These are phyloP conservation scores for Clonostachys rosea DNA, from an alignment of 2,329 filamentous ascomycete genomes.

Conservation along the genomic window DNA sequence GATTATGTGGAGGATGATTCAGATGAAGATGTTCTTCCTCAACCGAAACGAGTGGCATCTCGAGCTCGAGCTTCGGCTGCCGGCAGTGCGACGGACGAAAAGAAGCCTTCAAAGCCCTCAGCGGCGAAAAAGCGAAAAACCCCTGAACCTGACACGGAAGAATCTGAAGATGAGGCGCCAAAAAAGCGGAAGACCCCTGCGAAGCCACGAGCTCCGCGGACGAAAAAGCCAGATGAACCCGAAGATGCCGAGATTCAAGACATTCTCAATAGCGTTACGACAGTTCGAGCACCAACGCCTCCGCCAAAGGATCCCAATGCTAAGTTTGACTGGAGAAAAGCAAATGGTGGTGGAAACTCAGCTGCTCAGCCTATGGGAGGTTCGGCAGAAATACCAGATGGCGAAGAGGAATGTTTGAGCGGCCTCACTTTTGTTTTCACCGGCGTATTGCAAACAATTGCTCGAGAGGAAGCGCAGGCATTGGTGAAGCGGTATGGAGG, in stretches of 20 bases:
- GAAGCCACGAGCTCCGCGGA: slow-evolving; percentile 51
- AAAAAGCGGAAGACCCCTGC: slow-evolving; percentile 55
- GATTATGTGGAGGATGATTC: slow-evolving; percentile 70
- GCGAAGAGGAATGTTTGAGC: slow-evolving; percentile 82
- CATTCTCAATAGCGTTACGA: slow-evolving; percentile 85
- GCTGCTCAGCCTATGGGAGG: slow-evolving; percentile 57
- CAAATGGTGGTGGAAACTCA: slow-evolving; percentile 52
- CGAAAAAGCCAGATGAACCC: slow-evolving; percentile 60
- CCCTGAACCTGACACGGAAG: slow-evolving; percentile 43
- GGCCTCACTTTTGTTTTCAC: slow-evolving; percentile 95
- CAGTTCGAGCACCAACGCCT: slow-evolving; percentile 77
- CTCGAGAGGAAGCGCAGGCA: slow-evolving; percentile 78
- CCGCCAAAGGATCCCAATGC: slow-evolving; percentile 63
- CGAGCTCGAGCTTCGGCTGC: slow-evolving; percentile 22
- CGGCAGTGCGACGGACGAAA: slow-evolving; percentile 18
- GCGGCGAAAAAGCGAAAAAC: slow-evolving; percentile 54
- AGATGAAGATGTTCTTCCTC: slow-evolving; percentile 63
- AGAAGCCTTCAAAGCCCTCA: slow-evolving; percentile 13
- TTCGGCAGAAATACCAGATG: slow-evolving; percentile 69
- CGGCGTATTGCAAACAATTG: slow-evolving; percentile 74
- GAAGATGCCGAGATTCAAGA: slow-evolving; percentile 71
- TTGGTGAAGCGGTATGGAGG: slow-evolving; percentile 93
- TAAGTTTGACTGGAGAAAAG: slow-evolving; percentile 79
- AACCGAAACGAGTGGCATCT: slow-evolving; percentile 52
- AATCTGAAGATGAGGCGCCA: slow-evolving; percentile 53